Percentiles rank a stretch among this genome's conserved stretches.
Evolutionary conservation across 2,329 filamentous ascomycete genomes (phyloP).

Genomic region (Calonectria ilicicola): DNA sequence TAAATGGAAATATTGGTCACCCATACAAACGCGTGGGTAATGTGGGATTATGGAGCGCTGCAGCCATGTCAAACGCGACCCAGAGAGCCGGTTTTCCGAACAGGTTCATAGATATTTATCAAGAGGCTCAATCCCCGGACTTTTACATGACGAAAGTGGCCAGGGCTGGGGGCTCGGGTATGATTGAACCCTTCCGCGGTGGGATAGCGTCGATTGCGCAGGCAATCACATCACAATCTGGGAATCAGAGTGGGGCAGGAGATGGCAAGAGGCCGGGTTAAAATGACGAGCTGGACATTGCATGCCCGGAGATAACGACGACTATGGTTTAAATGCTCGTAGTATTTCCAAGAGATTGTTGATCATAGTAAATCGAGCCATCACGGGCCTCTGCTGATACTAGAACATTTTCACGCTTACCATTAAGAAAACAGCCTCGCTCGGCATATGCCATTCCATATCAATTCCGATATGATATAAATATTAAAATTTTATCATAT

Average conservation of each 20-base stretch:
- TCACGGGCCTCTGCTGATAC: no score
- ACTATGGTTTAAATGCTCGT: not conserved
- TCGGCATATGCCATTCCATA: no score
- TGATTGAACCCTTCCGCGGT: not conserved
- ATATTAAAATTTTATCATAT: no score
- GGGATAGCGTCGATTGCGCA: not conserved
- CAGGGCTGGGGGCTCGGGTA: not conserved
- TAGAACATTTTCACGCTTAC: no score
- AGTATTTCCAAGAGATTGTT: not conserved
- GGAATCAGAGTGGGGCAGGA: not conserved
- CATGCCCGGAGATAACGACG: not conserved
- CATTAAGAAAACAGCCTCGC: no score
- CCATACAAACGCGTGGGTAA: not conserved
- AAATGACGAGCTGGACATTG: not conserved
- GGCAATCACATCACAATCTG: not conserved
- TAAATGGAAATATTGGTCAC: not conserved
- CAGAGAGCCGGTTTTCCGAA: not conserved
- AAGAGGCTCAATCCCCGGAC: not conserved
- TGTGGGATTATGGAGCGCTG: not conserved
- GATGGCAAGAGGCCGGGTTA: not conserved
- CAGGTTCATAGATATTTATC: not conserved
- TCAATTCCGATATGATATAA: no score
- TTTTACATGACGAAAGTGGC: not conserved
- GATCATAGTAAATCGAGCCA: not conserved
- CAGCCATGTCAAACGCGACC: not conserved